Base-by-base conservation (phyloP, 768 basidiomycete species). In the Naganishia vishniacii region DNA sequence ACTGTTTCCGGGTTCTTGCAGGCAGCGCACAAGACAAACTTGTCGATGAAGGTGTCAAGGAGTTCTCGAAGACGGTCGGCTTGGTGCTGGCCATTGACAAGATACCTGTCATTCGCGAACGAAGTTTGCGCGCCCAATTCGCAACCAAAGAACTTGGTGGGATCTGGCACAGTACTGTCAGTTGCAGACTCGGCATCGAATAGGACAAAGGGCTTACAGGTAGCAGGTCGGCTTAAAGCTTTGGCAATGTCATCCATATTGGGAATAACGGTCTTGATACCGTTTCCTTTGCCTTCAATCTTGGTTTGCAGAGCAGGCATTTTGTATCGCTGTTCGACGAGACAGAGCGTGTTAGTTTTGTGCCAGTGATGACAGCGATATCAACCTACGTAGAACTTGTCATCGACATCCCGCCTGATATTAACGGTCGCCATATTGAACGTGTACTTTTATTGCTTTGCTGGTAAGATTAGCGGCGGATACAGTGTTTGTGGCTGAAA, bases 1-100 rank as follows among this genome's bases (percentile, higher is more conserved):
- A 97, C 93, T 32, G 95, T 99, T 80, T 99, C 95, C 12, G 95
- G 95, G 76, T 99, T 99, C 81, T 98, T 97, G 88, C 95, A 99
- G 11, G 88, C 84, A 65, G 86, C 87, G 81, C 95, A 99, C 16
- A 99, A 86, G 46, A 99, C 91, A 70, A 95, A 99, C 79, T 97
- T 97, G 72, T 94, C 91, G 81, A 99, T 99, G 83, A 98, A 99
- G 49, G 78, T 84, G 78, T 98, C 94, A 71, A 99, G 87, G 16
- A 99, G 85, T 78, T 98, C 94, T 64, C 93, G 88, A 29, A 99
- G 85, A 65, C 92, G 88, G 46, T 84, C 80, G 44, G 91, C 87
- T 68, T 95, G 86, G 75, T 99, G 95, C 28, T 91, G 91, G 49
- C 95, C 95, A 72, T 98, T 98, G 78, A 98, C 94, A 69, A 99